Evolutionary conservation across 2,329 filamentous ascomycete genomes (phyloP).

Genomic region (Arthrobotrys iridis): DNA sequence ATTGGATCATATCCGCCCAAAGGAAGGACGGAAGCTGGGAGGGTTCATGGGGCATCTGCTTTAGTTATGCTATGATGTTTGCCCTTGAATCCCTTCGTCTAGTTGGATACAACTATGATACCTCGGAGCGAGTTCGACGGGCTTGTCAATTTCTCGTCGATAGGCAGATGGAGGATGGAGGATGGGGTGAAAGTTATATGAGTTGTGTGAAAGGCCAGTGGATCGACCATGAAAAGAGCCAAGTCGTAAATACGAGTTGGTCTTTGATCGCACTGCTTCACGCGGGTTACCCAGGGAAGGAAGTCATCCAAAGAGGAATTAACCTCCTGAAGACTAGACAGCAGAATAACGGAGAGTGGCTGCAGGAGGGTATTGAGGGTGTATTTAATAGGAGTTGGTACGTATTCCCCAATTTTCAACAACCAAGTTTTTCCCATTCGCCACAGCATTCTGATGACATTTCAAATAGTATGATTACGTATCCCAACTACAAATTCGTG

Average conservation of each 20-base stretch:
- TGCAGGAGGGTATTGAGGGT: conserved; percentile 94
- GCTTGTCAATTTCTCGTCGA: conserved; percentile 87
- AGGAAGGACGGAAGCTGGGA: conserved; percentile 92
- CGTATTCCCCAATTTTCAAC: conserved; percentile 60
- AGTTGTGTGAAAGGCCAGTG: conserved; percentile 63
- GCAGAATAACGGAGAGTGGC: conserved; percentile 89
- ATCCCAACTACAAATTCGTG: conserved; percentile 98
- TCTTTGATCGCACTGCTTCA: conserved; percentile 83
- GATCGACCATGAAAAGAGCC: conserved; percentile 61
- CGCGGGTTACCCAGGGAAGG: conserved; percentile 79
- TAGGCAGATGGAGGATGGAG: conserved; percentile 86
- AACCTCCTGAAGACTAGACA: conserved; percentile 85
- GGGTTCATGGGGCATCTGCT: conserved; percentile 97
- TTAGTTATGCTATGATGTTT: conserved; percentile 97
- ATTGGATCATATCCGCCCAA: conserved; percentile 84
- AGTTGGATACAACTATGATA: conserved; percentile 82
- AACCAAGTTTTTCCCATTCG: neutral
- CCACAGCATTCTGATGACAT: neutral
- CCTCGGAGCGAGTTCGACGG: conserved; percentile 74
- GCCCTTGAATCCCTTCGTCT: conserved; percentile 85
- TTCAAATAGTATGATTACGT: conserved; percentile 83
- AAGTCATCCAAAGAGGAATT: conserved; percentile 77
- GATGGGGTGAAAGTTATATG: conserved; percentile 95
- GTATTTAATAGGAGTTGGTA: conserved; percentile 98
- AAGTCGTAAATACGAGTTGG: conserved; percentile 96